Evolutionary conservation across 352 stramenopile species (phyloP), one percentile per base, ranked within the genome.

Genomic region (Phytophthora foliorum): DNA sequence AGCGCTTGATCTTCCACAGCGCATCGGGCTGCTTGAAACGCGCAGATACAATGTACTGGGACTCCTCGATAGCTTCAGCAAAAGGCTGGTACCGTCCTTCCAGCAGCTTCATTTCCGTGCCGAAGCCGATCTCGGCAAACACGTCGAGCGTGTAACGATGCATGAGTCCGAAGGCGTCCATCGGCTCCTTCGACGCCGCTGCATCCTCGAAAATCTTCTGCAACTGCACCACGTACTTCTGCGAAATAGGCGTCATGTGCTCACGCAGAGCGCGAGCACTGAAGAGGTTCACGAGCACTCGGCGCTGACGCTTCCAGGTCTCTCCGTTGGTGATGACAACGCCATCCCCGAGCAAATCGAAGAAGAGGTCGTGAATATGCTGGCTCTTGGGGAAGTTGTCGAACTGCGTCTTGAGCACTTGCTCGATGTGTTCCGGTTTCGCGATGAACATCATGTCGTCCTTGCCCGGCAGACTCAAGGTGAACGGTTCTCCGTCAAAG

Each of bases 341-440:
- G 44, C 81, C 78, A 36, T 85, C 69, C 42, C 85, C 82, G 10
- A 92, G 63, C 58, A 93, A 61, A 50, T 88, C 73, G 54, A 70
- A 71, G 29, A 79, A 74, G 14, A 80, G 69, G 32, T 79, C 59
- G 64, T 73, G 55, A 29, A 88, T 78, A 36, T 76, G 70, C 21
- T 76, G 48, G 22, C 83, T 84, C 57, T 91, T 91, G 24, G 70
- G 69, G 57, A 90, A 93, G 50, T 78, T 85, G 57, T 78, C 66
- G 63, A 89, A 91, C 52, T 90, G 76, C 31, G 64, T 67, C 51
- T 77, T 75, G 10, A 75, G 57, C 38, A 84, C 73, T 46, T 81
- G 61, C 45, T 84, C 72, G 16, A 78, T 67, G 14, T 71, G 64
- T 22, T 77, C 58, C 7, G 72, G 58, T 45, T 74, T 74, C 21